Evolutionary conservation across 2,329 filamentous ascomycete species (phyloP).

Genomic region (Thyridium curvatum): DNA sequence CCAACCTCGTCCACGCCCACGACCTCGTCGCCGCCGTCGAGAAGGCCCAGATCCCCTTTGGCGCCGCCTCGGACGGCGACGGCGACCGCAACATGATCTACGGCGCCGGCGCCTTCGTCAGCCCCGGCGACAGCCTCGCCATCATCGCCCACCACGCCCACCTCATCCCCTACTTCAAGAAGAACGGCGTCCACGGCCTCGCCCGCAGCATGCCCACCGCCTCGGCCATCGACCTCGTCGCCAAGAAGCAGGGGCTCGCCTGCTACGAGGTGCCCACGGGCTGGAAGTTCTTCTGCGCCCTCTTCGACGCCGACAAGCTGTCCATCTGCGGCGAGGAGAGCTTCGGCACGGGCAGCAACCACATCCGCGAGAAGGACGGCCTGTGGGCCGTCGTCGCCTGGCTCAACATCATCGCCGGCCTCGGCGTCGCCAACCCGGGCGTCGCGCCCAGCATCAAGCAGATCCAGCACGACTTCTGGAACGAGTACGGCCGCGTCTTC

Average conservation of each 20-base stretch:
- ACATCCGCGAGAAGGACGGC: constrained; percentile 98
- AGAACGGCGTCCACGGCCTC: constrained; percentile 91
- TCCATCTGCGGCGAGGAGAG: constrained; percentile 98
- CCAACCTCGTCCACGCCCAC: constrained; percentile 95
- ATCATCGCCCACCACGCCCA: constrained; percentile 97
- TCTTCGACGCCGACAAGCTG: constrained; percentile 91
- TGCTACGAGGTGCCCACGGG: constrained; percentile 97
- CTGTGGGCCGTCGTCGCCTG: constrained; percentile 96
- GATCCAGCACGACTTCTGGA: constrained; percentile 97
- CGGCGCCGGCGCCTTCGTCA: constrained; percentile 92
- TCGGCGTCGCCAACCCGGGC: constrained; percentile 73
- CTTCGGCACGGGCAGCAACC: constrained; percentile 96
- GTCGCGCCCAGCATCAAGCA: constrained; percentile 79
- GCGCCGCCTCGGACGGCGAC: constrained; percentile 92
- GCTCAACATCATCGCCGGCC: constrained; percentile 96
- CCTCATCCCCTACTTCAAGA: constrained; percentile 96
- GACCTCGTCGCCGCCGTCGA: constrained; percentile 92
- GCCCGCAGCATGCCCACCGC: constrained; percentile 98
- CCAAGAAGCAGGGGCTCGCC: constrained; percentile 85
- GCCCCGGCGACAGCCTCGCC: constrained; percentile 91
- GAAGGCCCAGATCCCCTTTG: constrained; percentile 86
- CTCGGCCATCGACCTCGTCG: constrained; percentile 89
- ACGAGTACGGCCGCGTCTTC: constrained; percentile 91
- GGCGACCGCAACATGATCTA: constrained; percentile 99
- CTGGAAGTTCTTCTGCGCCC: constrained; percentile 98